Evolutionary conservation across 192 early-diverging fungal genomes (phyloP).

Genomic region (Podila minutissima): DNA sequence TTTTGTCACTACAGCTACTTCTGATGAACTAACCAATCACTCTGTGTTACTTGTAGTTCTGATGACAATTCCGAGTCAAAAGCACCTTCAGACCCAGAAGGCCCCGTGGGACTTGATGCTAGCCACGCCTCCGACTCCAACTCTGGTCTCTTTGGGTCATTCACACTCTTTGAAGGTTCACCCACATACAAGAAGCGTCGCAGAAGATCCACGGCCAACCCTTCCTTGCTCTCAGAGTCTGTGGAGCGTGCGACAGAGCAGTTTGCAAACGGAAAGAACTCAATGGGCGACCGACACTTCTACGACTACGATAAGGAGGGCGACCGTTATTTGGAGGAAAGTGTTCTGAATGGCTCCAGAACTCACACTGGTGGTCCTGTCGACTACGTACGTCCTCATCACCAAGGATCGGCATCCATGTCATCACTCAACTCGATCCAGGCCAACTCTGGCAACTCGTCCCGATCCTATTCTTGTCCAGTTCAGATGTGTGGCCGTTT

Average conservation of each 20-base stretch:
- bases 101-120: constrained; percentile 2
- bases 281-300: constrained; percentile 16
- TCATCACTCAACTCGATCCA: constrained; percentile 33
- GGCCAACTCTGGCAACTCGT: constrained; percentile 18
- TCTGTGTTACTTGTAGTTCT: constrained; percentile 21
- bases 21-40: neutral
- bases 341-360: neutral
- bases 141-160: constrained; percentile 61
- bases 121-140: constrained; percentile 35
- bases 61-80: constrained; percentile 58
- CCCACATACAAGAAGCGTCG: constrained; percentile 80
- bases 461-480: constrained; percentile 61
- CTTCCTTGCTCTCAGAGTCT: constrained; percentile 48
- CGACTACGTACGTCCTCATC: constrained; percentile 22
- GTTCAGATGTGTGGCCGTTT: constrained; percentile 59
- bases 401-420: constrained; percentile 45
- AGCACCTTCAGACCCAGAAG: constrained; percentile 39
- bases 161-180: constrained; percentile 73
- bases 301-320: constrained; percentile 34
- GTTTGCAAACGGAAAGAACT: constrained; percentile 1
- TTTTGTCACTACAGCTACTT: neutral
- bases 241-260: constrained; percentile 24
- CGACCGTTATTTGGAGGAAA: constrained; percentile 25
- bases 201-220: constrained; percentile 59
- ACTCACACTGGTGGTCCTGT: constrained; percentile 4